These are phyloP conservation scores for Cryptosporidium sp. DNA, from an alignment of 169 alveolate genomes.

Conservation along the genomic window DNA sequence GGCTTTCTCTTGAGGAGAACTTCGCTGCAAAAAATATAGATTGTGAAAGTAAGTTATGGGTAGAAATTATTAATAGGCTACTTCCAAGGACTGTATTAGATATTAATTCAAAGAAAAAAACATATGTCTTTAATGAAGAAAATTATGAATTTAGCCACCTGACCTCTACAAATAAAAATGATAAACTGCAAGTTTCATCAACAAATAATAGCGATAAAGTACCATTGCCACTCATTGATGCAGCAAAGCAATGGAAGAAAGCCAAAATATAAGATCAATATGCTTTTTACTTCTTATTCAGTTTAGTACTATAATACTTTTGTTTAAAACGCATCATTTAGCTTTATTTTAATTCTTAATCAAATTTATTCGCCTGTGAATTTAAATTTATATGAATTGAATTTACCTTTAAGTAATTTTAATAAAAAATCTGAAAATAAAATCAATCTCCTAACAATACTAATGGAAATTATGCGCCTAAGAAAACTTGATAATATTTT, in stretches of 20 bases:
- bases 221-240: conserved; percentile 38
- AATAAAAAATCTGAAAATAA: background rate
- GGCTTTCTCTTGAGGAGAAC: conserved; percentile 62
- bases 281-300: background rate
- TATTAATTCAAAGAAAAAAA: conserved; percentile 5
- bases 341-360: too few species aligned
- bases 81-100: conserved; percentile 20
- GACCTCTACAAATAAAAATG: background rate
- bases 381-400: too few species aligned
- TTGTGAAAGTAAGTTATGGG: conserved; percentile 33
- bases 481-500: background rate
- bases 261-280: background rate
- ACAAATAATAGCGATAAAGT: background rate
- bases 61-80: conserved; percentile 7
- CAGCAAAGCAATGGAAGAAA: conserved; percentile 66
- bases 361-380: background rate
- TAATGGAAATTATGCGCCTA: conserved; percentile 8
- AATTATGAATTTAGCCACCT: conserved; percentile 6
- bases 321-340: too few species aligned
- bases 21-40: background rate
- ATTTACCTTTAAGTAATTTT: too few species aligned
- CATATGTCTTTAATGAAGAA: conserved; percentile 43
- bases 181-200: background rate
- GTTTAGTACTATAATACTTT: background rate
- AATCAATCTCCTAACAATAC: background rate